Evolutionary conservation across 2,329 filamentous ascomycete genomes (phyloP).

Genomic region (Neofusicoccum laricinum): DNA sequence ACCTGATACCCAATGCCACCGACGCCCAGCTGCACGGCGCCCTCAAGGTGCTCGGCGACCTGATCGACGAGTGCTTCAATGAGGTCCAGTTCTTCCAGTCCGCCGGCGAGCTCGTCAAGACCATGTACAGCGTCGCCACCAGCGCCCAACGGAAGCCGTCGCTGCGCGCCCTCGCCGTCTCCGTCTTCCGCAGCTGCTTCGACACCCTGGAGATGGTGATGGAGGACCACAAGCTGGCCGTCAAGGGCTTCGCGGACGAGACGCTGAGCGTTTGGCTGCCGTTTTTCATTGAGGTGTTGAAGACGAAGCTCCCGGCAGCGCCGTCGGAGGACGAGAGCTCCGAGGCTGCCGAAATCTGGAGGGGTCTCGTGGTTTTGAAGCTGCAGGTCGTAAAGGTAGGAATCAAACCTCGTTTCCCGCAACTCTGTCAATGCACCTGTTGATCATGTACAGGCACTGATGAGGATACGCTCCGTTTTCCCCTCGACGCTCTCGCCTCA

Average conservation of each 20-base stretch:
- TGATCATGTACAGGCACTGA: conserved; percentile 61
- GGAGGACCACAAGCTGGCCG: conserved; percentile 82
- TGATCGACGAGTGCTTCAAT: conserved; percentile 90
- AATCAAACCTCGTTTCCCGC: background rate
- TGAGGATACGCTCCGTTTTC: conserved; percentile 85
- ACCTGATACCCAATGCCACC: conserved; percentile 70
- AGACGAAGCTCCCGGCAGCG: conserved; percentile 65
- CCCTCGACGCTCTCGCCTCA: conserved; percentile 77
- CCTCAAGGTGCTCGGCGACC: conserved; percentile 79
- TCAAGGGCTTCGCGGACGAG: conserved; percentile 86
- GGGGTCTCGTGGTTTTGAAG: conserved; percentile 81
- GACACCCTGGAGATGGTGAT: conserved; percentile 96
- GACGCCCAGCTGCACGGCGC: conserved; percentile 85
- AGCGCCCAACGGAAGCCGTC: conserved; percentile 71
- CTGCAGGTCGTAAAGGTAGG: conserved; percentile 79
- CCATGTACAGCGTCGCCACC: conserved; percentile 77
- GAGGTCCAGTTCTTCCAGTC: conserved; percentile 94
- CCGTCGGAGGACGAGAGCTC: conserved; percentile 59
- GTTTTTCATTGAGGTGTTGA: conserved; percentile 79
- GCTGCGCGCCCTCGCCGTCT: conserved; percentile 80
- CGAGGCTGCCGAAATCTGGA: conserved; percentile 66
- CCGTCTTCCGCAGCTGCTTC: conserved; percentile 87
- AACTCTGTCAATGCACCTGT: background rate
- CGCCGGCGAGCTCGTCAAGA: conserved; percentile 78
- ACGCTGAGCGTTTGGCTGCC: conserved; percentile 81